Base-by-base conservation (phyloP, 352 stramenopile species). In the Pythium pyrilobum region DNA sequence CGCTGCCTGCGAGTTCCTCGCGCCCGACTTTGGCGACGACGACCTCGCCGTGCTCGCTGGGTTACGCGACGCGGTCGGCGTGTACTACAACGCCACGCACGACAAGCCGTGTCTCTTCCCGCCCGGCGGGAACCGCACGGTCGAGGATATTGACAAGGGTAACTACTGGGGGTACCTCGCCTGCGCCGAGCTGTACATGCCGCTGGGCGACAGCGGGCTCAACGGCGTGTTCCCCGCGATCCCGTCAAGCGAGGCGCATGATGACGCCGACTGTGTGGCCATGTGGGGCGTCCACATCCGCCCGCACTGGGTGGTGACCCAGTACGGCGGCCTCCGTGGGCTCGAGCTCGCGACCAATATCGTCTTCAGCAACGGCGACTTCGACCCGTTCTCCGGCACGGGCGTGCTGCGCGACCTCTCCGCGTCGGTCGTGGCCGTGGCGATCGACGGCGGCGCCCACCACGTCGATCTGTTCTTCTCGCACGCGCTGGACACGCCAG, bases 331-430 rank as follows among this genome's bases (percentile, higher is more conserved):
- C 34, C 77, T 66, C 39, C 85, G 82, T 49, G 74, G 73, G 7
- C 67, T 95, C n/a, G 51, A 63, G 4, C 59, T 65, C 2, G 77
- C 77, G 9, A 96, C 82, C 58, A 98, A 98, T 73, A 96, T 98
- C 39, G 81, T 98, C 32, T 92, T 98, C 52, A 97, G 88, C 52
- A 98, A 98, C 64, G 95, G 95, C 48, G 80, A 97, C 53, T 86
- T 92, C 34, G 95, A 98, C 64, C 95, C 95, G 42, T 98, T 89
- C 91, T 90, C 73, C 27, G 83, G 80, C 20, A 95, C 78, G 2
- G 94, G 92, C 37, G 86, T 98, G 25, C 80, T 87, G 20, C 59
- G 81, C 32, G 71, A 70, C 32, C 58, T 76, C 15, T 84, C 77
- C 21, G 72, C 89, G 28, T 85, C 74, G 23, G 75, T 96, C 42